Base-by-base conservation (phyloP, 768 basidiomycete genomes). In the Tylopilus felleus region DNA sequence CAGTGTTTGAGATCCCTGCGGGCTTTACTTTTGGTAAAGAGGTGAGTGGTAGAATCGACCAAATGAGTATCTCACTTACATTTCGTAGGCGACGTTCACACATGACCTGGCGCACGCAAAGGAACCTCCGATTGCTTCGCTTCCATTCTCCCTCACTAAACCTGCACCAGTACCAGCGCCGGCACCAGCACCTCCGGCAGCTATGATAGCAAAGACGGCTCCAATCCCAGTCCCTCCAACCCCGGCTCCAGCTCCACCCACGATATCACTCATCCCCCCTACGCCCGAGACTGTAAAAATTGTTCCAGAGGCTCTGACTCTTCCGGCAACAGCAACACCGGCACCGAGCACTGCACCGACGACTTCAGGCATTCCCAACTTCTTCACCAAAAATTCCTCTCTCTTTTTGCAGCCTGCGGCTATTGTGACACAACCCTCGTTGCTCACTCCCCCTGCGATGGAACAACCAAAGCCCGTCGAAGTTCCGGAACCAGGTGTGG, bases 11-110 rank as follows among this genome's bases (percentile, higher is more conserved):
- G 38, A 73, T 84, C 36, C 81, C 86, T 19, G 68, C 74, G 50
- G 81, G 79, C 8, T 90, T 91, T 68, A 82, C 75, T 41, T 90
- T 91, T 60, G 80, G 83, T 6, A 81, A 83, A 60, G 79, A 79
- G 58, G 82, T 83, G 58, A 54, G 81, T 74, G 19, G 8, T 29
- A 36, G 19, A 27, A 22, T 54, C 12, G 4, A 47, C 33, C 40
- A 7, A 17, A 8, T 21, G 35, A 19, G 4, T 35, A 25, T 55
- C 19, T 42, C 33, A 52, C 56, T 58, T 33, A 63, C 12, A 38
- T 14, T 27, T 51, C 4, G 29, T 49, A 77, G 77, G 58, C 63
- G 9, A 64, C 74, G 10, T 61, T 79, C 31, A 57, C 74, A 41
- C 74, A 75, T 33, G 77, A 80, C 56, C 22, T 71, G 14, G 63